Evolutionary conservation across 768 basidiomycete genomes (phyloP).

Genomic region (Leucosporidium scottii): DNA sequence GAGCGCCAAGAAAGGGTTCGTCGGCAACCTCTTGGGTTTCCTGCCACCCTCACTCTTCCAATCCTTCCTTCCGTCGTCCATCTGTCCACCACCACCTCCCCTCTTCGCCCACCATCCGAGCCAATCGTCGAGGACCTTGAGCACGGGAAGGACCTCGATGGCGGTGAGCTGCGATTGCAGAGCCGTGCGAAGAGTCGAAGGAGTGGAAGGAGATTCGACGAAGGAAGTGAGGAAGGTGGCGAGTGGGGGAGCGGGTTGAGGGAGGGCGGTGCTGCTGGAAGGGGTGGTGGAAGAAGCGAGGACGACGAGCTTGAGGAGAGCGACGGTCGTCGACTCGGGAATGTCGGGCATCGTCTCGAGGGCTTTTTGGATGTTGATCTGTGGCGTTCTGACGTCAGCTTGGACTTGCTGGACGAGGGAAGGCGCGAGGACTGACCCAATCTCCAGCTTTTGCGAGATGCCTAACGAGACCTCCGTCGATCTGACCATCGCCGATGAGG

Average conservation of each 20-base stretch:
- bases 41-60: slow-evolving; percentile 2
- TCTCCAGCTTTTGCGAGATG: slow-evolving; percentile 27
- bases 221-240: slow-evolving; percentile 15
- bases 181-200: slow-evolving; percentile 14
- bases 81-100: background rate
- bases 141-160: slow-evolving; percentile 20
- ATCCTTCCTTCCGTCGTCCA: background rate
- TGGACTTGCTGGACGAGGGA: background rate
- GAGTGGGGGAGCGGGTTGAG: slow-evolving; percentile 9
- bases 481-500: slow-evolving; percentile 27
- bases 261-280: background rate
- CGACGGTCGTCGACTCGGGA: slow-evolving; percentile 22
- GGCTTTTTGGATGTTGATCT: slow-evolving; percentile 22
- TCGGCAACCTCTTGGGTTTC: slow-evolving; percentile 8
- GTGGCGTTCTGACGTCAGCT: background rate
- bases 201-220: slow-evolving; percentile 17
- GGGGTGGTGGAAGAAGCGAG: background rate
- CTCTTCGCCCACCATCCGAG: slow-evolving; percentile 19
- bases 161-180: slow-evolving; percentile 24
- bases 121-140: slow-evolving; percentile 28
- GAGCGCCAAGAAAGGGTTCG: slow-evolving; percentile 8
- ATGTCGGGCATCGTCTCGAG: slow-evolving; percentile 26
- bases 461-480: slow-evolving; percentile 23
- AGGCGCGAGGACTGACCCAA: slow-evolving; percentile 10
- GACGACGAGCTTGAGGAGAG: slow-evolving; percentile 21